Percentiles rank a stretch among this genome's conserved stretches.
Evolutionary conservation across 768 basidiomycete species (phyloP).

Genomic region (Termitomyces sp.): DNA sequence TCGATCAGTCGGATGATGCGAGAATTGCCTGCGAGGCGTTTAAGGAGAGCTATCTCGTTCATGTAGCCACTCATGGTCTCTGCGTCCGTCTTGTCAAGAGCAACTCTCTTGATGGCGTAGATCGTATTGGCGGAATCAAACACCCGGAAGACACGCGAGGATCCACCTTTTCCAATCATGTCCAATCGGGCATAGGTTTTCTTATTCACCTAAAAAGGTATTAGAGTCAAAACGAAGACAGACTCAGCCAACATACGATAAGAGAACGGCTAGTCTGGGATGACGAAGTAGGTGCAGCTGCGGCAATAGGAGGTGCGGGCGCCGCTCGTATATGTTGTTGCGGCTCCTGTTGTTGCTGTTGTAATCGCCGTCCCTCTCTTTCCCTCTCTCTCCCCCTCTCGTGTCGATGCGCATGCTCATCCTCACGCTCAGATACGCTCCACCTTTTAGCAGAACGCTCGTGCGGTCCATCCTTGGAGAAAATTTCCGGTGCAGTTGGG

Average conservation of each 20-base stretch:
- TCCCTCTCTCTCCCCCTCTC: constrained; percentile 29
- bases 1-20: constrained; percentile 91
- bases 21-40: constrained; percentile 90
- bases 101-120: constrained; percentile 90
- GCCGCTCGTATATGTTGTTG: constrained; percentile 27
- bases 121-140: constrained; percentile 72
- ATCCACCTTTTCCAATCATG: constrained; percentile 89
- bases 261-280: constrained; percentile 38
- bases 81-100: constrained; percentile 82
- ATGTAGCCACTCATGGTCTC: constrained; percentile 91
- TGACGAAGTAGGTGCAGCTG: constrained; percentile 22
- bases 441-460: constrained; percentile 31
- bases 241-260: constrained; percentile 26
- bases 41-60: constrained; percentile 93
- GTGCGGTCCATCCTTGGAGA: constrained; percentile 1
- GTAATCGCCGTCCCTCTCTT: constrained; percentile 27
- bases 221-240: background rate
- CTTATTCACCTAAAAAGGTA: constrained; percentile 61
- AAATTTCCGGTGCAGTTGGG: constrained; percentile 60
- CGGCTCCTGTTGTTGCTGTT: constrained; percentile 27
- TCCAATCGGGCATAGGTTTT: constrained; percentile 81
- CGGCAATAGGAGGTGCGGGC: constrained; percentile 31
- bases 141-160: constrained; percentile 94
- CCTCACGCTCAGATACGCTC: constrained; percentile 30
- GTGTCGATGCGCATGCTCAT: constrained; percentile 26